Evolutionary conservation across 306 rosid genomes (phyloP).

Genomic region (Fagus sylvatica): DNA sequence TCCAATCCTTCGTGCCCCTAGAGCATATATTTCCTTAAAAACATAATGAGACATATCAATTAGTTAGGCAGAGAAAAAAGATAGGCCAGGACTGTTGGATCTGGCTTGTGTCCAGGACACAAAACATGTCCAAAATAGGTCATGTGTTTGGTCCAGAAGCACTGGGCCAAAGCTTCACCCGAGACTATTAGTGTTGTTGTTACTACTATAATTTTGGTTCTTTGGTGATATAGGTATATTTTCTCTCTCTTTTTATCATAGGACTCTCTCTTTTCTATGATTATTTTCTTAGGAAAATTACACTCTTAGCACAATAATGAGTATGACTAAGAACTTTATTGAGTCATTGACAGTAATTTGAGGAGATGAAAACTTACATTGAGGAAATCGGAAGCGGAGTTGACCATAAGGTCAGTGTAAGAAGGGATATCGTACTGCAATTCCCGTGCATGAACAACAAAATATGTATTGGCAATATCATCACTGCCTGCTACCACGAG

Average conservation of each 20-base stretch:
- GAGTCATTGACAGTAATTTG: background rate
- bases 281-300: no score
- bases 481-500: slow-evolving; percentile 72
- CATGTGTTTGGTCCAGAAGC: no score
- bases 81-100: no score
- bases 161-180: no score
- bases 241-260: no score
- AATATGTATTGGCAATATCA: slow-evolving; percentile 76
- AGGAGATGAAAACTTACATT: slow-evolving; percentile 34
- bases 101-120: no score
- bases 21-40: slow-evolving; percentile 46
- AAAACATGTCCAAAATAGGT: no score
- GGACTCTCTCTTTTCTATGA: no score
- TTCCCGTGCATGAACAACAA: slow-evolving; percentile 37
- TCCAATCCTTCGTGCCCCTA: slow-evolving; percentile 67
- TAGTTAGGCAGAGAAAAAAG: no score
- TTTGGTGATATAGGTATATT: background rate
- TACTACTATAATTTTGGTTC: no score
- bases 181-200: no score
- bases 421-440: slow-evolving; percentile 55
- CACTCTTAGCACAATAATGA: no score
- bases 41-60: background rate
- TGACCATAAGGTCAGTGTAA: slow-evolving; percentile 62
- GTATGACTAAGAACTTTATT: background rate
- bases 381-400: slow-evolving; percentile 44